Evolutionary conservation across 2,329 filamentous ascomycete genomes (phyloP), one percentile per base, ranked within the genome.

Genomic region (Aspergillus fischeri): DNA sequence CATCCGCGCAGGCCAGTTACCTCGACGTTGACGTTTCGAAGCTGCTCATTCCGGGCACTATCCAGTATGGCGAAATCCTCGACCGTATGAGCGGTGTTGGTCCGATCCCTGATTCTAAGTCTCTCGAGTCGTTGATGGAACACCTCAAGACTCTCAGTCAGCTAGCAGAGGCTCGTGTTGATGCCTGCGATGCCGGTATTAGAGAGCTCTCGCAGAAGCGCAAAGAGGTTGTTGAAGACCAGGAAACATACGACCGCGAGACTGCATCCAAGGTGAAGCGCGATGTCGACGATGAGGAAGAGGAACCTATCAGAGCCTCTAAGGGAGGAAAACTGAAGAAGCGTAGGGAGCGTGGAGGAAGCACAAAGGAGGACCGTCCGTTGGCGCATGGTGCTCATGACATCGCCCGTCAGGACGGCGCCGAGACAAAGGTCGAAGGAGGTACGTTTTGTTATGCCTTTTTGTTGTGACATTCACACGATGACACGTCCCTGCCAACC

Each of bases 301-400:
- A 78, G 49, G 75, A 80, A 57, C 65, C 74, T 51, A 65, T 67
- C 47, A 70, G 80, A 73, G 74, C 73, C 28, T 68, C 84, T 66
- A 83, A 84, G 69, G 76, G 75, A 44, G 76, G 80, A 25, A 92
- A 92, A 72, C 82, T 88, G 63, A 92, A 90, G 80, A 92, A 90
- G 78, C 86, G 89, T 71, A 92, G 91, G 75, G 89, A 88, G 25
- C 78, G 83, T 7, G 85, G 63, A 1, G 62, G 87, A 57, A 79
- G 73, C 54, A 76, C 83, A 32, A 84, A 82, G 58, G 85, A 89
- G 60, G 81, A 85, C 54, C 77, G 84, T 47, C 84, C 84, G 25
- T 76, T 83, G 52, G 79, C 80, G 35, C 81, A 86, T 61, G 86
- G 86, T 49, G 85, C 86, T 14, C 86, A 88, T 74, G 83, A 82